Base-by-base conservation (phyloP, 495 filamentous ascomycete species). In the Penicillium cosmopolitanum region DNA sequence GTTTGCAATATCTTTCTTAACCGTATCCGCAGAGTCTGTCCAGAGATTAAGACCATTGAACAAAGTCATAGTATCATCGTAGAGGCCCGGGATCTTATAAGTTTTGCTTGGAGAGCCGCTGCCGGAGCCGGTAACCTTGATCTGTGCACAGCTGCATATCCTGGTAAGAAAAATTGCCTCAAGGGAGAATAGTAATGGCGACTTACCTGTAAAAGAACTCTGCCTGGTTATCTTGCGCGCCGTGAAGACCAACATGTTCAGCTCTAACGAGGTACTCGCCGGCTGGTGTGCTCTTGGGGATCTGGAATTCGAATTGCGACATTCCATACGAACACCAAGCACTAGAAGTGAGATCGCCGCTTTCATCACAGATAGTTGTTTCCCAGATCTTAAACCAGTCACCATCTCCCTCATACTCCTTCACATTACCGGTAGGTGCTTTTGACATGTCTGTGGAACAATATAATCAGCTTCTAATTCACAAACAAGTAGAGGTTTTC, bases 231-330 rank as follows among this genome's bases (percentile, higher is more conserved):
- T 1, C 31, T 8, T 63, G 60, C 7, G 64, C 60, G 11, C 51
- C 50, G n/a, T 66, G 64, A 9, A 66, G 64, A 36, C 64, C 84
- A n/a, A 88, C 78, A 18, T 80, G 79, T 66, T 88, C 84, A 53
- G 83, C 82, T 4, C 86, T 80, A 51, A 88, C 73, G 52, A 89
- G 81, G 58, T 89, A 89, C 56, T 87, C 81, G 52, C 86, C 86
- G 48, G 69, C 71, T 1, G 80, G 74, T 61, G 85, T 74, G 53
- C 73, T 76, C 60, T 74, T 73, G 13, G 85, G 85, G 60, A 88
- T 82, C 44, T 73, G 82, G 71, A 76, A 80, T 38, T 64, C 62
- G 28, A 65, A 63, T 18, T 60, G 36, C 18, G 52, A 51, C 53
- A 60, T 51, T 35, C 62, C 62, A 7, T 40, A 65, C 0, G 65